Evolutionary conservation across 768 basidiomycete genomes (phyloP), one percentile per base, ranked within the genome.

Genomic region (Pleurotus ostreatus): DNA sequence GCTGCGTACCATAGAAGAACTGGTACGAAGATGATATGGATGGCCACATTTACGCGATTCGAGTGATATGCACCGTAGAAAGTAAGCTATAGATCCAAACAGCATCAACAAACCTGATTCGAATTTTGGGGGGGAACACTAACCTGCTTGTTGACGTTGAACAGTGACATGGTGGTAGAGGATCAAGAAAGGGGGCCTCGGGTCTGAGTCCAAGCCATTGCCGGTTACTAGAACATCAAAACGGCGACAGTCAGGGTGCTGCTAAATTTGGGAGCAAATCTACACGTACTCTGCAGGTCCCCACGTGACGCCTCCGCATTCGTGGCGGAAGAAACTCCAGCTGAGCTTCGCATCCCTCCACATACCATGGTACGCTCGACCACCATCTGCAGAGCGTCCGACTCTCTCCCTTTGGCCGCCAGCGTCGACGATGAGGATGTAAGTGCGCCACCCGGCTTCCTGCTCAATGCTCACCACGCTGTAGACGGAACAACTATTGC

Each of bases 361-460:
- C 57, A 58, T 30, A 46, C 55, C 60, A 94, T 94, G 92, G 92
- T 94, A 59, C 84, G 85, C 58, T 90, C 92, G 59, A 94, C 92
- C 23, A 85, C 89, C 59, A 84, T 94, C 64, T 92, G 89, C 15
- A 79, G 92, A 57, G 92, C 90, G 22, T 84, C 83, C 8, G 92
- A 94, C 70, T 90, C 89, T 22, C 80, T 98, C 18, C 95, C 95
- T 13, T 79, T 98, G 12, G 94, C 95, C 12, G 94, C 95, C 1
- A 95, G 90, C 61, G 97, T 98, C 11, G 97, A 99, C 67, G 97
- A 98, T 66, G 96, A 98, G 70, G 87, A 92, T 80, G 96, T 95
- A 38, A 58, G 78, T 65, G 30, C 12, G 11, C 7, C 8, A 18
- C 20, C 39, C 56, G 22, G 38, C 30, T 39, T 43, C 57, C 37